These are phyloP conservation scores for Panicum hallii DNA, from an alignment of 202 grass and related monocot species.

Conservation along the genomic window DNA sequence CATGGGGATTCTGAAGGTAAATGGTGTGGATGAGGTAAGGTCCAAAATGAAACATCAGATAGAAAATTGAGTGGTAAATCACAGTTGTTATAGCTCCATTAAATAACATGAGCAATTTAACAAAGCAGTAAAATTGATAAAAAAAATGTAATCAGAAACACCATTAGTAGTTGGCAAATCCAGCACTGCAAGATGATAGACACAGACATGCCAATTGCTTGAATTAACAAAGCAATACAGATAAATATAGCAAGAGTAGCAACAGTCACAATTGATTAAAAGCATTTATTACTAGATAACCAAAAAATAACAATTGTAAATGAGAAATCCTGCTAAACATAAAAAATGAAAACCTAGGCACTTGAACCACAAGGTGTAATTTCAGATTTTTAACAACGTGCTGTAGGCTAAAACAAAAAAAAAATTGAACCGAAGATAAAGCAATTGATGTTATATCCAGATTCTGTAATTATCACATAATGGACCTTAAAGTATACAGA, in stretches of 20 bases:
- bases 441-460: neutral
- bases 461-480: constrained; percentile 9
- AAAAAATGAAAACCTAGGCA: neutral
- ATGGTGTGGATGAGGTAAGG: neutral
- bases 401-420: neutral
- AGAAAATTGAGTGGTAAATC: neutral
- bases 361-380: neutral
- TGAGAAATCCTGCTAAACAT: neutral
- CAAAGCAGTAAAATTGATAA: neutral
- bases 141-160: constrained; percentile 20
- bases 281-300: constrained; percentile 10
- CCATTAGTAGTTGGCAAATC: neutral
- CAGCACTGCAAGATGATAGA: neutral
- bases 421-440: too few relatives aligned
- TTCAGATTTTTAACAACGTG: neutral
- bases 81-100: neutral
- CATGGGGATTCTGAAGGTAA: neutral
- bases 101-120: constrained; percentile 3
- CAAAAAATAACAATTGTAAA: neutral
- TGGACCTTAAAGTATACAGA: neutral
- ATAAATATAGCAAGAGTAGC: neutral
- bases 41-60: neutral
- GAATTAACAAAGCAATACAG: constrained; percentile 8
- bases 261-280: neutral
- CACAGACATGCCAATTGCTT: constrained; percentile 22